Conservation (phyloP, 495 filamentous ascomycete genomes). For the Massariosphaeria phaeospora region DNA sequence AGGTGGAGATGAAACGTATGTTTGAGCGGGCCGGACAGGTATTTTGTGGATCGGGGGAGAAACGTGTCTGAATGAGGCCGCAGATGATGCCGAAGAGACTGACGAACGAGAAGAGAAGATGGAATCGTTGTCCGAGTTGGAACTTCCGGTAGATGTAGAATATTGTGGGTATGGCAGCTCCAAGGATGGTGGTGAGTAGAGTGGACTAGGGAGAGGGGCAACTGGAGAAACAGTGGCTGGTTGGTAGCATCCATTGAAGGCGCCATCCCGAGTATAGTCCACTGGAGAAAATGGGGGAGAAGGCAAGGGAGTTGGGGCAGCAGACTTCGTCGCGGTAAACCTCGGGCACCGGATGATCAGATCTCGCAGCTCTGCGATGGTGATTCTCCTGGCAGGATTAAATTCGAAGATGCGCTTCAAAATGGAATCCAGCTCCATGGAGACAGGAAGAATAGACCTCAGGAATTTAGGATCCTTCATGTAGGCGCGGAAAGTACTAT, state of each 20-base stretch:
- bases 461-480: constrained; percentile 81
- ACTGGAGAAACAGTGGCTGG: constrained; percentile 12
- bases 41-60: constrained; percentile 13
- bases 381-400: constrained; percentile 80
- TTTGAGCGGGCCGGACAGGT: constrained; percentile 7
- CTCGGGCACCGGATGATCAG: constrained; percentile 70
- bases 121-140: constrained; percentile 34
- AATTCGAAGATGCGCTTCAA: constrained; percentile 84
- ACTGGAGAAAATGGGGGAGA: constrained; percentile 33
- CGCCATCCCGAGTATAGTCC: constrained; percentile 30
- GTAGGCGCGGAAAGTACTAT: constrained; percentile 93
- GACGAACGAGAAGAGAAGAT: constrained; percentile 34
- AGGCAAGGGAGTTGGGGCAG: constrained; percentile 25
- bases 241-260: constrained; percentile 29
- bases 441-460: constrained; percentile 86
- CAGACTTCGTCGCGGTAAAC: constrained; percentile 53
- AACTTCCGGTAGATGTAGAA: constrained; percentile 31
- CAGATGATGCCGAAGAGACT: constrained; percentile 33
- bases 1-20: constrained; percentile 30
- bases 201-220: constrained; percentile 24
- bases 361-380: constrained; percentile 72
- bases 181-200: constrained; percentile 10
- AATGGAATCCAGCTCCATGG: constrained; percentile 83
- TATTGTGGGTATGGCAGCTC: constrained; percentile 27
- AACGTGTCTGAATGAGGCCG: constrained; percentile 30